Evolutionary conservation across 108 stramenopile genomes (phyloP).

Genomic region (Cylindrotheca fusiformis): DNA sequence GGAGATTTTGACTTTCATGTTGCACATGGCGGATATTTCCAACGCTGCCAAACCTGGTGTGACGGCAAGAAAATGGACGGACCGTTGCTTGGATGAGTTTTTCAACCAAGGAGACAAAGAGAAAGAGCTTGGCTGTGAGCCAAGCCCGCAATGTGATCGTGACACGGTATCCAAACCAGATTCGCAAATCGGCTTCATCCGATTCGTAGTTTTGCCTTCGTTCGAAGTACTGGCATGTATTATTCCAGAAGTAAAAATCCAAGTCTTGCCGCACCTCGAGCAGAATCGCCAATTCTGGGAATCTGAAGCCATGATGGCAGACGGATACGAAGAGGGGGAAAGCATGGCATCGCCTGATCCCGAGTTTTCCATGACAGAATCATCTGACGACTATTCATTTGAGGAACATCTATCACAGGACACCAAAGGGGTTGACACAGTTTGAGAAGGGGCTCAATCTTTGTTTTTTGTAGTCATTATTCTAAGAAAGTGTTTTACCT

Average conservation of each 20-base stretch:
- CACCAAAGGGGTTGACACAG: no score
- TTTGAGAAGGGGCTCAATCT: no score
- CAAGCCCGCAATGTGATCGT: conserved; percentile 68
- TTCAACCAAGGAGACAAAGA: conserved; percentile 78
- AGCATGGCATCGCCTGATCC: background rate
- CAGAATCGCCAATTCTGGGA: conserved; percentile 47
- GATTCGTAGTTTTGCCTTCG: conserved; percentile 70
- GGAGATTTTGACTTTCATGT: conserved; percentile 40
- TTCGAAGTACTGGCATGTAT: conserved; percentile 45
- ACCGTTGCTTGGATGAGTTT: conserved; percentile 57
- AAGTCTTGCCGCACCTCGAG: conserved; percentile 36
- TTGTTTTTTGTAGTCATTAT: no score
- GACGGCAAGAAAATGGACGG: conserved; percentile 57
- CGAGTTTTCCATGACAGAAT: background rate
- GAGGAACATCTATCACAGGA: no score
- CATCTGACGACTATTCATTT: background rate
- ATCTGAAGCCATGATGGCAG: conserved; percentile 1
- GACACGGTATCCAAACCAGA: conserved; percentile 41
- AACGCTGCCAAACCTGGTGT: conserved; percentile 56
- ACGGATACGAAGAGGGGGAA: background rate
- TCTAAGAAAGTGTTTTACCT: no score
- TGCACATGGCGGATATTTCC: conserved; percentile 75
- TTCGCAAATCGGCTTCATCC: conserved; percentile 77
- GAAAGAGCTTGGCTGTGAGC: conserved; percentile 41
- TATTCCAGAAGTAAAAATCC: conserved; percentile 31